Evolutionary conservation across 306 rosid genomes (phyloP).

Genomic region (Vigna mungo): DNA sequence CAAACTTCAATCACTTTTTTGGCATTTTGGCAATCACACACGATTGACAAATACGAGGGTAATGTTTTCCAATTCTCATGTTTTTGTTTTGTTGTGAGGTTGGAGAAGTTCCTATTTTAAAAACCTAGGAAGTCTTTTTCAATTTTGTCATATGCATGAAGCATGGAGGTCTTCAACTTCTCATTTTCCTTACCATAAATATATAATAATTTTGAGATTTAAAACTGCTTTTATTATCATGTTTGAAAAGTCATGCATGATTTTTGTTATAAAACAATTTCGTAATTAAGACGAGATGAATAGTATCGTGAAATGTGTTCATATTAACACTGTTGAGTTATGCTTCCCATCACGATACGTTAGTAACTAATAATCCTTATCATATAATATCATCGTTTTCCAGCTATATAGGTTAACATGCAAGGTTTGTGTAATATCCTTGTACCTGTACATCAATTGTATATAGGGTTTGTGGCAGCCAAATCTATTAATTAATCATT

Average conservation of each 20-base stretch:
- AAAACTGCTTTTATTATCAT: neutral
- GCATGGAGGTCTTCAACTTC: constrained; percentile 4
- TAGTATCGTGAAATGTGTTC: neutral
- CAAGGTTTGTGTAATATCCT: too few species aligned
- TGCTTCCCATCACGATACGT: constrained; percentile 4
- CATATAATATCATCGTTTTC: neutral
- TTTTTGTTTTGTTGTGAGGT: neutral
- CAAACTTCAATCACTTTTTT: too few species aligned
- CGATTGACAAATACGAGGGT: neutral
- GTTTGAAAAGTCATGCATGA: neutral
- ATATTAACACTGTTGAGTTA: neutral
- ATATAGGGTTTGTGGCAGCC: too few species aligned
- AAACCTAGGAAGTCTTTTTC: neutral
- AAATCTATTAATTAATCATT: too few species aligned
- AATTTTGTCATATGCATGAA: neutral
- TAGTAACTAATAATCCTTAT: neutral
- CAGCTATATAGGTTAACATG: neutral
- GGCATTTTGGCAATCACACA: neutral
- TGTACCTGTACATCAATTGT: too few species aligned
- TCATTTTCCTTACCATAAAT: constrained; percentile 4
- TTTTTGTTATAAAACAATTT: neutral
- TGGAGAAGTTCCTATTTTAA: constrained; percentile 11
- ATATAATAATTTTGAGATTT: neutral
- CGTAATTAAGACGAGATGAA: neutral
- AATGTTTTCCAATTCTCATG: neutral